Percentiles rank a stretch among this genome's conserved stretches.
These are phyloP conservation scores for Solanum bulbocastanum DNA, from an alignment of 257 asterid species.

Conservation along the genomic window DNA sequence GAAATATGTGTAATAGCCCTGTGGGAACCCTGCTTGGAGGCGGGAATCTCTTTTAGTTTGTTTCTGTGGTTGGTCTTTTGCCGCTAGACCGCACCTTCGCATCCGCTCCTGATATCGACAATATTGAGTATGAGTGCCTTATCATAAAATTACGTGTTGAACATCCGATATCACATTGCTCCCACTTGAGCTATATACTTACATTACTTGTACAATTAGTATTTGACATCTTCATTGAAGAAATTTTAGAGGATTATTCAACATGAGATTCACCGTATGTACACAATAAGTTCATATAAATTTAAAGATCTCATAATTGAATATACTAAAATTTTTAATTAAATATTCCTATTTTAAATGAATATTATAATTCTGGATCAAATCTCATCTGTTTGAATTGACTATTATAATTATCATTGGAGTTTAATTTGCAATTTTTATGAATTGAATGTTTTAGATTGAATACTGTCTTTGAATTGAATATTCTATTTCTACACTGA, in stretches of 20 bases:
- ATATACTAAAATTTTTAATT: neutral
- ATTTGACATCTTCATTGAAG: neutral
- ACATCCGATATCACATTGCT: neutral
- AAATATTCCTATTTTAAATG: no score
- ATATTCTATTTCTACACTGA: neutral
- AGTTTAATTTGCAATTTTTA: no score
- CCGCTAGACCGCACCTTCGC: no score
- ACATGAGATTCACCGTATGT: neutral
- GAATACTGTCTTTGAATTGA: no score
- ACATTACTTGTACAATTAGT: neutral
- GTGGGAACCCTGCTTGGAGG: no score
- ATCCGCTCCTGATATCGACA: no score
- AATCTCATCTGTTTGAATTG: rapidly evolving
- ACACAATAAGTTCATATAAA: no score
- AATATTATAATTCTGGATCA: neutral
- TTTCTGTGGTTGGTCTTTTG: no score
- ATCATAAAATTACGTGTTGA: neutral
- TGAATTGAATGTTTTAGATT: no score
- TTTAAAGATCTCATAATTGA: neutral
- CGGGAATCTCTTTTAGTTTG: no score
- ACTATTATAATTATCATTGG: no score
- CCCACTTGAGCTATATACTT: neutral
- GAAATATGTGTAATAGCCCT: no score
- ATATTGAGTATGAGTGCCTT: neutral
- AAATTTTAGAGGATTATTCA: neutral